These are phyloP conservation scores for Vitis rotundifolia DNA, from an alignment of 164 flowering plant genomes.

Conservation along the genomic window DNA sequence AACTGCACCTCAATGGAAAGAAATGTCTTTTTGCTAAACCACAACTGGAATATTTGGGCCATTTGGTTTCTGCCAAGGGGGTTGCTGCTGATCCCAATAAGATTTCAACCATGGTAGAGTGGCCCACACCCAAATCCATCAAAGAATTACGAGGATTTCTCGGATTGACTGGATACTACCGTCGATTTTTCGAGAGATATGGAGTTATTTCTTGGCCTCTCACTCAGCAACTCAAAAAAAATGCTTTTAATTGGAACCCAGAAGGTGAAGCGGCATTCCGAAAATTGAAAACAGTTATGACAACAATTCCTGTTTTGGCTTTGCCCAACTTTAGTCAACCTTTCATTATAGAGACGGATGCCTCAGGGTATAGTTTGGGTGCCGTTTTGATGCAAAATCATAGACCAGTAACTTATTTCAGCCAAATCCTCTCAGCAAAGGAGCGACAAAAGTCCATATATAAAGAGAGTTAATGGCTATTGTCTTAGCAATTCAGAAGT, in stretches of 20 bases:
- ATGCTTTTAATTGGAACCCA: background rate
- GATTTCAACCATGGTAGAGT: background rate
- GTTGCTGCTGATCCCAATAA: background rate
- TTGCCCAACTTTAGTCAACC: background rate
- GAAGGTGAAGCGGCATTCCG: background rate
- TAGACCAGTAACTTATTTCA: background rate
- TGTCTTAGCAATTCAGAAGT: background rate
- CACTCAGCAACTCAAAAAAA: slow-evolving; percentile 1
- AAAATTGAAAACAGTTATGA: background rate
- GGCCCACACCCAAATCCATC: too few species aligned
- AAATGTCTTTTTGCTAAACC: background rate
- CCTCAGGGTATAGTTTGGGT: slow-evolving; percentile 2
- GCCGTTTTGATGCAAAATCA: slow-evolving; percentile 2
- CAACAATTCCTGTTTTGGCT: background rate
- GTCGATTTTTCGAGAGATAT: too few species aligned
- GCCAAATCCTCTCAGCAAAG: background rate
- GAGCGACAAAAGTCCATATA: background rate
- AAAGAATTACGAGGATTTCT: too few species aligned
- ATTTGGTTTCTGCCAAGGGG: background rate
- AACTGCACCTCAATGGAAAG: background rate
- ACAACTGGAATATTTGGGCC: background rate
- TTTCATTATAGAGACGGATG: slow-evolving; percentile 4
- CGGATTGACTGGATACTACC: too few species aligned
- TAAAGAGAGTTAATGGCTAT: background rate
- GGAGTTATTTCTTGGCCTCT: background rate